Evolutionary conservation across 2,329 filamentous ascomycete species (phyloP), one percentile per base, ranked within the genome.

Genomic region (Teratosphaeria viscida): DNA sequence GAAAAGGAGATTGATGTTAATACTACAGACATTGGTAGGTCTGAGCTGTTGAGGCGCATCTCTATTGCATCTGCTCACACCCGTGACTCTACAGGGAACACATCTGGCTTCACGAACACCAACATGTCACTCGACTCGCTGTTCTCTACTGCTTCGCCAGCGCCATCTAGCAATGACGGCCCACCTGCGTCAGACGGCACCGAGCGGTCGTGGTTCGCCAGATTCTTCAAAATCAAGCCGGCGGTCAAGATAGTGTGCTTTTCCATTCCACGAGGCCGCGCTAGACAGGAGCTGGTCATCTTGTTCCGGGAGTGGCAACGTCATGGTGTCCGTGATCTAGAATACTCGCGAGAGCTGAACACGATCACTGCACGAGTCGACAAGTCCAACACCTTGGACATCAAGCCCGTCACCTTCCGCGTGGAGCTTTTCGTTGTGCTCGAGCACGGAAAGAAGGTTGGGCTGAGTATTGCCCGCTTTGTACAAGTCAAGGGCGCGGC

Each of bases 401-500:
- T 96, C 71, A 94, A 92, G 70, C 87, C 90, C 58, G 91, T 96
- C n/a, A 82, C 87, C 14, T 92, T 97, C 73, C 88, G 90, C 16
- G 85, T 86, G 43, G 90, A 96, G 72, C 82, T 96, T 62, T 95
- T 95, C 77, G 90, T 88, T 1, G 87, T 95, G 43, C 87, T 95
- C 62, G 89, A 96, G 75, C 88, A 94, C 69, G 89, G 89, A 55
- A 86, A 84, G 67, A 86, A 85, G 64, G 85, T 84, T 54, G 86
- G 86, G 8, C 81, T 96, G 58, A 89, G 87, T 72, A 85, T 96
- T 64, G 85, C 89, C 34, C 87, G 90, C 39, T 90, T 96, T 72
- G 92, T 89, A 1, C 92, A 96, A 70, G 90, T 94, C 70, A 86
- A 86, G 60, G 94, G 92, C n/a, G 92, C 92, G 1, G 91, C 90